phyloP scores from a whole-genome alignment of 176 grass and related monocot genomes.

The Rhipidocladum racemiflorum region DNA sequence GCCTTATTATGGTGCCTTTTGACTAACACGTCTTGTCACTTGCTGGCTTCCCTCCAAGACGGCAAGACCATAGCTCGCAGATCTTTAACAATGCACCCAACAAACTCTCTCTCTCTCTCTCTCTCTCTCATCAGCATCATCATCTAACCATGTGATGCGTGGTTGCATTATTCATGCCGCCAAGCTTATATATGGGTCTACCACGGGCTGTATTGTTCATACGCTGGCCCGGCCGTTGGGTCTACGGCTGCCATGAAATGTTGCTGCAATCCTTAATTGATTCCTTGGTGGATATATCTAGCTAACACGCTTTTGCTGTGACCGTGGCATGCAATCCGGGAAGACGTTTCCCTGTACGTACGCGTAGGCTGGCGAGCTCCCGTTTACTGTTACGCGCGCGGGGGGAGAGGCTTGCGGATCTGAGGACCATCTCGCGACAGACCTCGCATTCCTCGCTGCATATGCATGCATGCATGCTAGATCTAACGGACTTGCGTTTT shows the following conservation, averaged over 20 bases:
- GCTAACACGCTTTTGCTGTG: background rate
- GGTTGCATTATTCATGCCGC: background rate
- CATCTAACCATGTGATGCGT: background rate
- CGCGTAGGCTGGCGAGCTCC: background rate
- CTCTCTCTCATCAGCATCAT: background rate
- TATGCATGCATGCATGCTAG: background rate
- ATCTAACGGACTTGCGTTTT: background rate
- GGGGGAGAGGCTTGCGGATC: background rate
- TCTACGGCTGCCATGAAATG: background rate
- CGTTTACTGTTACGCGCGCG: background rate
- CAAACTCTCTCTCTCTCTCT: background rate
- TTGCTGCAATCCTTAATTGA: background rate
- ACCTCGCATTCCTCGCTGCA: background rate
- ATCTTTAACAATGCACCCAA: background rate
- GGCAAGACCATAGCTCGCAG: background rate
- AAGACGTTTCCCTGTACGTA: background rate
- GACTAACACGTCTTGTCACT: background rate
- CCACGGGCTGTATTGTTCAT: background rate
- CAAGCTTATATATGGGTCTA: background rate
- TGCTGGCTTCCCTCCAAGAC: background rate
- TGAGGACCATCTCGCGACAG: background rate
- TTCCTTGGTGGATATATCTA: background rate
- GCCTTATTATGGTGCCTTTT: background rate
- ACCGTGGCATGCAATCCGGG: background rate
- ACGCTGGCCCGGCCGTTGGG: background rate